A percentile compares a stretch with the other conserved stretches of the same genome.
Evolutionary conservation across 2,329 filamentous ascomycete genomes (phyloP).

Genomic region (Magnaporthiopsis rhizophila): DNA sequence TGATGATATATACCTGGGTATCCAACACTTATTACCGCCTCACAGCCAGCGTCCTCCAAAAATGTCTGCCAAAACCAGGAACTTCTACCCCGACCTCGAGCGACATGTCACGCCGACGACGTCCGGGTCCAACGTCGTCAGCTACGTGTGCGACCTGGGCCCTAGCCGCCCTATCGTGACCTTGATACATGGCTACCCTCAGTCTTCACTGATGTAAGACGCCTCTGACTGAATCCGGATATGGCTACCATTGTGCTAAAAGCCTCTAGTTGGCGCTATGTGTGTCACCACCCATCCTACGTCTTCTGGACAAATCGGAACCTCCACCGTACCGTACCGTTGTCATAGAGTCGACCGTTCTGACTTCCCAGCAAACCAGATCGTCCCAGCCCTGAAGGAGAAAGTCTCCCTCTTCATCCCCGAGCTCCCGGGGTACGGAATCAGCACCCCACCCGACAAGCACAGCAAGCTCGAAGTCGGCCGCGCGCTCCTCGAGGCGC

Average conservation of each 20-base stretch:
- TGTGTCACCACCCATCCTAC: slow-evolving; percentile 14
- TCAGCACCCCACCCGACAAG: slow-evolving; percentile 24
- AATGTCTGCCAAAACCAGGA: slow-evolving; percentile 12
- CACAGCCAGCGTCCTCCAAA: neutral
- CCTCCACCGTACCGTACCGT: no score
- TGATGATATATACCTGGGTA: no score
- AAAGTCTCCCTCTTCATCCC: slow-evolving; percentile 36
- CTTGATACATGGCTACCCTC: slow-evolving; percentile 37
- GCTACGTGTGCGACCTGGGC: slow-evolving; percentile 17
- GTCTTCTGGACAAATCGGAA: no score
- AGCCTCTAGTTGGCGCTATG: slow-evolving; percentile 17
- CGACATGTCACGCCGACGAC: slow-evolving; percentile 15
- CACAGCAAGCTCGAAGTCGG: slow-evolving; percentile 33
- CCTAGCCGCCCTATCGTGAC: slow-evolving; percentile 24
- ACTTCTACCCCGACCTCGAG: slow-evolving; percentile 15
- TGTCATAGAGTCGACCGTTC: neutral
- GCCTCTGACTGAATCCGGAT: neutral
- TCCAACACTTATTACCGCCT: no score
- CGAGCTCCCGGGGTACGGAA: slow-evolving; percentile 38
- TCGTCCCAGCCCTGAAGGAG: slow-evolving; percentile 28
- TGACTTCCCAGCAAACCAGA: slow-evolving; percentile 14
- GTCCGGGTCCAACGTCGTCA: slow-evolving; percentile 16
- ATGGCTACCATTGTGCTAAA: no score
- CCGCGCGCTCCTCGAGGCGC: slow-evolving; percentile 30
- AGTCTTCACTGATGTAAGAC: slow-evolving; percentile 23